These are phyloP conservation scores for Populus hybrid DNA, from an alignment of 441 rosid genomes.

Conservation along the genomic window DNA sequence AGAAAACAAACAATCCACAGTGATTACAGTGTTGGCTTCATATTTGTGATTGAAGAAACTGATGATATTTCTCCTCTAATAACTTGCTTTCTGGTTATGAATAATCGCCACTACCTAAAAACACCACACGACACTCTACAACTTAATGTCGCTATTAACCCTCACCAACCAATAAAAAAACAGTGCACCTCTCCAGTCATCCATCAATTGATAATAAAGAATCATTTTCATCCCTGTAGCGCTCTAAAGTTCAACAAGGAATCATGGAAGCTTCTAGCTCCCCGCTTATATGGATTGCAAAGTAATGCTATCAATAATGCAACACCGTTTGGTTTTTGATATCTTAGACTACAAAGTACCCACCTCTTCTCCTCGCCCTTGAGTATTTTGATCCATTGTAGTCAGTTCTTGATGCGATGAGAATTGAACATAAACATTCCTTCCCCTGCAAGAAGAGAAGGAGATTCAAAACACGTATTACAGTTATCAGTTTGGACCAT, in stretches of 20 bases:
- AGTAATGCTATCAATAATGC: background rate
- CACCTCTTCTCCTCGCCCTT: constrained; percentile 97
- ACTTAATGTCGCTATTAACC: background rate
- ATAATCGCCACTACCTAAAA: background rate
- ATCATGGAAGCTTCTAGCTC: background rate
- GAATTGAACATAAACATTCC: constrained; percentile 96
- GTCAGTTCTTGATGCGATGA: constrained; percentile 98
- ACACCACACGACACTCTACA: background rate
- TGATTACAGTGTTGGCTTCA: background rate
- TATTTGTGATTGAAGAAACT: background rate
- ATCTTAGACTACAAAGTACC: constrained; percentile 27
- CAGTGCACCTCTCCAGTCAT: too few species aligned
- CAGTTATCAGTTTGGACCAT: background rate
- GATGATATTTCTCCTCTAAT: background rate
- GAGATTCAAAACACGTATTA: background rate
- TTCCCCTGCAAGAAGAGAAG: constrained; percentile 55
- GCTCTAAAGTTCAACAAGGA: background rate
- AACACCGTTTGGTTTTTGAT: background rate
- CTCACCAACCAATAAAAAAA: background rate
- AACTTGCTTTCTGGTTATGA: background rate
- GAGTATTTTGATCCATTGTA: constrained; percentile 88
- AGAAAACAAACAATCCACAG: background rate
- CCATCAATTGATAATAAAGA: too few species aligned
- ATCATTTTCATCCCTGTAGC: background rate
- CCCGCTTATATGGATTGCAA: background rate